Base-by-base conservation (phyloP, 345 rosid species). In the Lepidium africanum region DNA sequence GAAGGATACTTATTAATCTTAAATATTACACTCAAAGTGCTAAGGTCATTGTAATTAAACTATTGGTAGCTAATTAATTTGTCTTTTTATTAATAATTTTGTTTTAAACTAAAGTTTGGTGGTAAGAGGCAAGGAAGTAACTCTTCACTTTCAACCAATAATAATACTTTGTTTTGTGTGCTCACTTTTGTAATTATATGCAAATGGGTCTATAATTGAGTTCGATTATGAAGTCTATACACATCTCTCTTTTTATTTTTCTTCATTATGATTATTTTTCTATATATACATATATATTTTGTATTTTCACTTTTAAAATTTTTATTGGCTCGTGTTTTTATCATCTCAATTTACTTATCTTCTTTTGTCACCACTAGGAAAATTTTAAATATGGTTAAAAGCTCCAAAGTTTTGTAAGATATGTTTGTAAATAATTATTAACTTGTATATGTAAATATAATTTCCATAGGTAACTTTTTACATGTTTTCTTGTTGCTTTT, bases 161-260 rank as follows among this genome's bases (percentile, higher is more conserved):
- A 69, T 49, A 58, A 59, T 33, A 59, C 59, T 69, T 69, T 48
- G 65, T 59, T 69, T 68, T 58, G 65, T 58, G 65, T 69, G 49
- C 17, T 11, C 57, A 40, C 59, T 21, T 60, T 71, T 62, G 75
- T 62, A 71, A 43, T 62, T 71, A 71, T 71, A 45, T 62, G 69
- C 75, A 71, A 71, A 69, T 71, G 75, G 75, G 54, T 62, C 63
- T 62, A 71, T 71, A 71, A 71, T 71, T 71, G 63, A 62, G 75
- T 52, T 62, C 43, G 56, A 63, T 71, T 67, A 71, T 65, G 67
- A 70, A 70, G 17, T 38, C 47, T 69, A 46, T 13, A 57, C 33
- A 19, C 9, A 14, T 15, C 30, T 47, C 11, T 68, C 46, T 14
- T 9, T 46, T 14, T 16, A n/a, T 27, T 21, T 57, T 12, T 41